These are phyloP conservation scores for Ramularia endophylla DNA, from an alignment of 2,329 filamentous ascomycete species.

Conservation along the genomic window DNA sequence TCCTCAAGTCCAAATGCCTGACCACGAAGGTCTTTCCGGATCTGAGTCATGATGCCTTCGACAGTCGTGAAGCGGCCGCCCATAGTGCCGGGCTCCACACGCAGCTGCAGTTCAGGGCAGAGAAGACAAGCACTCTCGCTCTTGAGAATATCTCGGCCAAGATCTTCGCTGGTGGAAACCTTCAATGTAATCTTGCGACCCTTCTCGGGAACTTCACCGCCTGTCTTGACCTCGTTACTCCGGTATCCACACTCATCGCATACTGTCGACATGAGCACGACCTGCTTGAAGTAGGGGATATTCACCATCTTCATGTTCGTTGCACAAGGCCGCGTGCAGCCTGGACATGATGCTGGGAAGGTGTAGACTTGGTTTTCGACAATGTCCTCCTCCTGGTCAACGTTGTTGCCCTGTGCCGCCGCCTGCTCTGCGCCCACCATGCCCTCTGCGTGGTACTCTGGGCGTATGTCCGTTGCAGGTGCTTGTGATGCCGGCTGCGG, in stretches of 20 bases:
- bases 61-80: conserved; percentile 96
- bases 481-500: conserved; percentile 36
- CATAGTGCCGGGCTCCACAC: conserved; percentile 87
- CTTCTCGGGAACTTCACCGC: conserved; percentile 80
- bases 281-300: conserved; percentile 96
- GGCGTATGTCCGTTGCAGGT: conserved; percentile 51
- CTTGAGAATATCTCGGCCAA: conserved; percentile 91
- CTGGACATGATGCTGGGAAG: conserved; percentile 87
- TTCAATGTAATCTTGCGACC: conserved; percentile 77
- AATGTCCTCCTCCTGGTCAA: conserved; percentile 61
- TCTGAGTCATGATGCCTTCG: conserved; percentile 86
- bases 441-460: conserved; percentile 46
- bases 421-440: conserved; percentile 31
- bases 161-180: conserved; percentile 64
- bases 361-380: conserved; percentile 88
- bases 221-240: conserved; percentile 96
- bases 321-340: conserved; percentile 76
- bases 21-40: conserved; percentile 78
- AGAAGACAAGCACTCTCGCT: conserved; percentile 84
- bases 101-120: conserved; percentile 80
- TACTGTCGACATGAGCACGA: conserved; percentile 89
- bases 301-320: conserved; percentile 99
- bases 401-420: conserved; percentile 33
- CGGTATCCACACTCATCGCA: conserved; percentile 87
- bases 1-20: conserved; percentile 78